Evolutionary conservation across 106 monocot species (phyloP).

Genomic region (Phalaenopsis aphrodite): DNA sequence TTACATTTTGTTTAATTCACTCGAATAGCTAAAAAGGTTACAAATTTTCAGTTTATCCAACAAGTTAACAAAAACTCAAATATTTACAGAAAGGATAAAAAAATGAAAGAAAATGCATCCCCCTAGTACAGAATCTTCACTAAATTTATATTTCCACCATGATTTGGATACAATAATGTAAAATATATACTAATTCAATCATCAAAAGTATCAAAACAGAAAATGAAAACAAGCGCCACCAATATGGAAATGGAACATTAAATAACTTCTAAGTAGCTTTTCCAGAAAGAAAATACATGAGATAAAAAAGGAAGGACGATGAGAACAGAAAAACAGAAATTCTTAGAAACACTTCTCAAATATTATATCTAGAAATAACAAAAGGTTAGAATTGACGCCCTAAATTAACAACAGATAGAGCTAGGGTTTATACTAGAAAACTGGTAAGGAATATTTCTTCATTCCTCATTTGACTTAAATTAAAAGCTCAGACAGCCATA

Average conservation of each 20-base stretch:
- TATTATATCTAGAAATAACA: neutral
- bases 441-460: neutral
- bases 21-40: too few species aligned
- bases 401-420: neutral
- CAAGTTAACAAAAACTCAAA: too few species aligned
- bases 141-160: neutral
- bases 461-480: neutral
- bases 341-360: neutral
- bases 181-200: neutral
- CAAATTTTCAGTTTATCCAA: too few species aligned
- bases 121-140: neutral
- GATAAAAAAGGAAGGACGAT: neutral
- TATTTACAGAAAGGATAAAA: too few species aligned
- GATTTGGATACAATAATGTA: neutral
- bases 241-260: neutral
- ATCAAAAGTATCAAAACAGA: neutral
- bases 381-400: neutral
- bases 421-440: neutral
- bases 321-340: neutral
- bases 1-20: too few species aligned
- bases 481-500: neutral
- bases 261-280: neutral
- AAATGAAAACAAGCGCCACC: neutral
- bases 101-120: too few species aligned
- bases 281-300: neutral